Evolutionary conservation across 148 eudicot genomes (phyloP).

Genomic region (Euryodendron excelsum): DNA sequence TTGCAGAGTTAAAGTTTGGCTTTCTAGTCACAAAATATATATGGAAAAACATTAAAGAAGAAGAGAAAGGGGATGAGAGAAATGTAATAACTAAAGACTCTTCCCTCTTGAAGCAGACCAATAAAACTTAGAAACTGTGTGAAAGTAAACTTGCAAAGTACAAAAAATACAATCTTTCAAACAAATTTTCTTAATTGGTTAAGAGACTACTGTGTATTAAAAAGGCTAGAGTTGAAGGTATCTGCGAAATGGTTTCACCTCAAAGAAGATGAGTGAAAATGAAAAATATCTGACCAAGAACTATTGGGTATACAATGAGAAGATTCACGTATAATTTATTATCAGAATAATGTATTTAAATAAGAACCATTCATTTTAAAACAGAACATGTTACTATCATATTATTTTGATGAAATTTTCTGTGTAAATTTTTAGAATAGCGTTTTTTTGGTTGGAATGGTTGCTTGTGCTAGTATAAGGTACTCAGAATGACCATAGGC

Average conservation of each 20-base stretch:
- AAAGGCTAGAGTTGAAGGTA: slow-evolving; percentile 13
- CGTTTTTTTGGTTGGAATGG: too few species aligned
- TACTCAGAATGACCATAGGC: neutral
- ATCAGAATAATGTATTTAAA: too few species aligned
- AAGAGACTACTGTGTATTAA: slow-evolving; percentile 7
- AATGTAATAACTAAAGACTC: slow-evolving; percentile 6
- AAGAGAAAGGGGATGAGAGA: neutral
- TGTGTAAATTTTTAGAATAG: too few species aligned
- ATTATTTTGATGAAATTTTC: too few species aligned
- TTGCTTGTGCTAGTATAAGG: neutral
- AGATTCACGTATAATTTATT: too few species aligned
- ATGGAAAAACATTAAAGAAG: slow-evolving; percentile 5
- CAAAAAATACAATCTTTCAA: neutral
- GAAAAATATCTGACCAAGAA: neutral
- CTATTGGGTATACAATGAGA: too few species aligned
- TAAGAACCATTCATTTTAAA: too few species aligned
- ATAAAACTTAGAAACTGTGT: slow-evolving; percentile 10
- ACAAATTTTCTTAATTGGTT: slow-evolving; percentile 1
- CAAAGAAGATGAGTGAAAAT: neutral
- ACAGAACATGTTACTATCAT: too few species aligned
- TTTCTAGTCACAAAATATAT: slow-evolving; percentile 6
- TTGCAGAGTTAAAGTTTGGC: neutral
- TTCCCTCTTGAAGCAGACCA: slow-evolving; percentile 15
- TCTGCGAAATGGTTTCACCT: neutral
- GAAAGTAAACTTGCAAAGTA: slow-evolving; percentile 13